Conservation (phyloP, 371 early-diverging fungal genomes). For the Lichtheimia corymbifera region DNA sequence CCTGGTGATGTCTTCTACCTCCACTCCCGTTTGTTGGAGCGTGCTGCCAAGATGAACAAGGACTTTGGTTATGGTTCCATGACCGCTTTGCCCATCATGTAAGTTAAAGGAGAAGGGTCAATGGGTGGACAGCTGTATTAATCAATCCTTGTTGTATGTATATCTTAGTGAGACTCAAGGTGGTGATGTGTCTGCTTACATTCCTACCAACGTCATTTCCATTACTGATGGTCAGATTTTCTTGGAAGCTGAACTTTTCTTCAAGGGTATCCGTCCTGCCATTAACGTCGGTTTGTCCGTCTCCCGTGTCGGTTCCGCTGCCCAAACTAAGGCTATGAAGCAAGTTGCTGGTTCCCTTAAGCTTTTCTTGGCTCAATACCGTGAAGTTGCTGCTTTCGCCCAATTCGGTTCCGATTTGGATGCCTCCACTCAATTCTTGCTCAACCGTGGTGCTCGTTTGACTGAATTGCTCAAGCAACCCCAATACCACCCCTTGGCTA, state of each 20-base stretch:
- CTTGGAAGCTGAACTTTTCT: conserved; percentile 98
- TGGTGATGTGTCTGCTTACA: conserved; percentile 98
- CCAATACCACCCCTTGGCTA: conserved; percentile 90
- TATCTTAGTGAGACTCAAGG: conserved; percentile 87
- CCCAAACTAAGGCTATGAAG: conserved; percentile 98
- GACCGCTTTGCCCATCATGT: conserved; percentile 95
- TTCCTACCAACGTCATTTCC: conserved; percentile 98
- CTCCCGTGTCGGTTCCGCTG: conserved; percentile 97
- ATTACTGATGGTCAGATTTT: conserved; percentile 92
- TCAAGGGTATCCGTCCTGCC: conserved; percentile 97
- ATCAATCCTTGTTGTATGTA: background rate
- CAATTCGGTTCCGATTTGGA: conserved; percentile 98
- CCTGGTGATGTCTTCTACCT: conserved; percentile 98
- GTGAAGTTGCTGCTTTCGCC: conserved; percentile 98
- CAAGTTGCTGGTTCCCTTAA: conserved; percentile 97
- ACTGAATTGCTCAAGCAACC: conserved; percentile 95
- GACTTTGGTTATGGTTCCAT: conserved; percentile 88
- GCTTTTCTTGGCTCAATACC: conserved; percentile 97
- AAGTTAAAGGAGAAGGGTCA: conserved; percentile 71
- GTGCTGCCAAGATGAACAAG: conserved; percentile 97
- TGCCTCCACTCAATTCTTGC: conserved; percentile 95
- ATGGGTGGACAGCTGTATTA: background rate
- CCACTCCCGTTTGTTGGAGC: conserved; percentile 95
- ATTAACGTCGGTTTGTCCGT: conserved; percentile 98
- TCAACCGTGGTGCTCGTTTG: conserved; percentile 97